These are phyloP conservation scores for Epichloe festucae DNA, from an alignment of 2,329 filamentous ascomycete genomes.

Conservation along the genomic window DNA sequence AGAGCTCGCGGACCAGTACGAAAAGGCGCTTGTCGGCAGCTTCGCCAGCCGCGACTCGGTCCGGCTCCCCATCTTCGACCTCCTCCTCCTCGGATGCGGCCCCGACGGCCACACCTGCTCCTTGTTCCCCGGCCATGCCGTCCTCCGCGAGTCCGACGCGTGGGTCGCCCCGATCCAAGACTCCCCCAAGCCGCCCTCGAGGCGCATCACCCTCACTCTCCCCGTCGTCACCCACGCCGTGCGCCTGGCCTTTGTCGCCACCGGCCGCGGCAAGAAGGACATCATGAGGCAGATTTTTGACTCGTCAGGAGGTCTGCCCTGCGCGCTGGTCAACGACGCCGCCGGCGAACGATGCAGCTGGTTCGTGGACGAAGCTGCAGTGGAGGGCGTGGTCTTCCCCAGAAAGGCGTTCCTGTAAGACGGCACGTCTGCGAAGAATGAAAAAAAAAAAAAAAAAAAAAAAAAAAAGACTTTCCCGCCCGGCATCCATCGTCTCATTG, in stretches of 20 bases:
- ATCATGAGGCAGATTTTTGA: constrained; percentile 89
- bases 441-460: no score
- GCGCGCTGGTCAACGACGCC: constrained; percentile 73
- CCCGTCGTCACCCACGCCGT: constrained; percentile 81
- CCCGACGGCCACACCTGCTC: constrained; percentile 97
- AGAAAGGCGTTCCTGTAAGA: constrained; percentile 49
- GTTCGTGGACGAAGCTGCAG: constrained; percentile 82
- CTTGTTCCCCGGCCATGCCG: constrained; percentile 78
- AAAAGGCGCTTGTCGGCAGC: constrained; percentile 69
- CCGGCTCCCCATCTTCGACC: constrained; percentile 86
- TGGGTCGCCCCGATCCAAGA: constrained; percentile 91
- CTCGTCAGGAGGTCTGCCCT: constrained; percentile 61
- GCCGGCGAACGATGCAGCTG: constrained; percentile 81
- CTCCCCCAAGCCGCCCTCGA: constrained; percentile 91
- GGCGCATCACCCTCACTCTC: constrained; percentile 81
- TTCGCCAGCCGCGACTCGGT: constrained; percentile 92
- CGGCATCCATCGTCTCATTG: background rate
- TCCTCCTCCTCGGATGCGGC: constrained; percentile 84
- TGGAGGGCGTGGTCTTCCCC: constrained; percentile 75
- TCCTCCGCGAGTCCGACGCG: constrained; percentile 74
- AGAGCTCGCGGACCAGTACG: constrained; percentile 88
- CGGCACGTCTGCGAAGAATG: background rate
- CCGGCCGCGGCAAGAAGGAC: constrained; percentile 77
- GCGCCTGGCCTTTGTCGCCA: constrained; percentile 83
- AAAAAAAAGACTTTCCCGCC: background rate